phyloP scores from a whole-genome alignment of 2,329 filamentous ascomycete genomes.

The Incumbomyces delicatus region DNA sequence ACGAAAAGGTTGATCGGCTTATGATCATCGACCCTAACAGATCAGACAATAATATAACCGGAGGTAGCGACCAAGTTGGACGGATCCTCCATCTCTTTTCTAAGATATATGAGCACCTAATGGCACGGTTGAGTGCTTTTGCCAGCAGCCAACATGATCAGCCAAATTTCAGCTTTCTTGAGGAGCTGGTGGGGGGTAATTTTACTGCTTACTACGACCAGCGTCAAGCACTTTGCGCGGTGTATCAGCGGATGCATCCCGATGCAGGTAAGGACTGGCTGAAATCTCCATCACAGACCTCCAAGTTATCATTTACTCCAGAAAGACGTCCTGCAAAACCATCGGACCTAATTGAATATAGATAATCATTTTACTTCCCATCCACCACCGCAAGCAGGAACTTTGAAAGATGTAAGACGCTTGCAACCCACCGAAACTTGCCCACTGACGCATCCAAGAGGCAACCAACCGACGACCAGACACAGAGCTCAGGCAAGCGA shows the following conservation, averaged over 20 bases:
- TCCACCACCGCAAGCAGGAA: no score
- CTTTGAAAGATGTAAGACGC: no score
- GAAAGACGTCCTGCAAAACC: no score
- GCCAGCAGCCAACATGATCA: constrained; percentile 25
- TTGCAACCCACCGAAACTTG: no score
- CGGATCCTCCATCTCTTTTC: constrained; percentile 62
- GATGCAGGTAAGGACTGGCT: neutral
- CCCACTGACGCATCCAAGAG: no score
- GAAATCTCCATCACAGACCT: no score
- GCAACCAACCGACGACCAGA: no score
- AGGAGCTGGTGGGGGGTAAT: constrained; percentile 63
- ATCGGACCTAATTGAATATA: no score
- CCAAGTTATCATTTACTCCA: no score
- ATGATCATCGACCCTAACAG: constrained; percentile 91
- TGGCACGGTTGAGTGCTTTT: constrained; percentile 42
- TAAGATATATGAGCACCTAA: constrained; percentile 50
- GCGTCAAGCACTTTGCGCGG: constrained; percentile 50
- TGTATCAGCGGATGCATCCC: constrained; percentile 26
- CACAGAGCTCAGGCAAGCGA: neutral
- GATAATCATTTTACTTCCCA: no score
- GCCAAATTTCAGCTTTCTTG: constrained; percentile 51
- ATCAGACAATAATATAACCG: constrained; percentile 74
- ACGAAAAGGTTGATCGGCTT: constrained; percentile 55
- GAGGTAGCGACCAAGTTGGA: constrained; percentile 63
- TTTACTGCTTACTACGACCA: constrained; percentile 66